Percentiles rank a stretch among this genome's conserved stretches.
phyloP scores from a whole-genome alignment of 139 green algal species.

The Chlorella sp. region DNA sequence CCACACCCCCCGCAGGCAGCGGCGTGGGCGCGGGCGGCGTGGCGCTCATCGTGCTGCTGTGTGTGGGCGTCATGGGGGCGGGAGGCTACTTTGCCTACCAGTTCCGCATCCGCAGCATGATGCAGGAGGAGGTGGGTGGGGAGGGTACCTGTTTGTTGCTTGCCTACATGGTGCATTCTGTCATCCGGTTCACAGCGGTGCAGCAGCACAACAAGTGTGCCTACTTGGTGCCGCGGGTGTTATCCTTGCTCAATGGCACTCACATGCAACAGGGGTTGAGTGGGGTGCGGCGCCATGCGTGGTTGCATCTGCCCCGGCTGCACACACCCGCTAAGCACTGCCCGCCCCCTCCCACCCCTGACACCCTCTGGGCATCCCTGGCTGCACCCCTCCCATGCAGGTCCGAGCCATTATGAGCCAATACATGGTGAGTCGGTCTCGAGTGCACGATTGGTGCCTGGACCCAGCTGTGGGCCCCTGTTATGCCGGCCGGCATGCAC shows the following conservation, averaged over 20 bases:
- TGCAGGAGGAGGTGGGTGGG: slow-evolving; percentile 58
- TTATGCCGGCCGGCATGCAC: too few relatives aligned
- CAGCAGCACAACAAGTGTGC: too few relatives aligned
- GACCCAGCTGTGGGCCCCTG: too few relatives aligned
- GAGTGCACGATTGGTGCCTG: too few relatives aligned
- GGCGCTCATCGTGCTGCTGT: slow-evolving; percentile 50
- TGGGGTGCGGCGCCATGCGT: not conserved
- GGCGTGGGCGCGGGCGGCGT: slow-evolving; percentile 50
- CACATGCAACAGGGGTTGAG: too few relatives aligned
- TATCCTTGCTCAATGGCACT: too few relatives aligned
- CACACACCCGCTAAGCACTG: not conserved
- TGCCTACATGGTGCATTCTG: too few relatives aligned
- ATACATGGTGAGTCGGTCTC: slow-evolving; percentile 68
- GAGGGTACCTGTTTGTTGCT: too few relatives aligned
- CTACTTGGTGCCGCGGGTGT: too few relatives aligned
- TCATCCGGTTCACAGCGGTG: too few relatives aligned
- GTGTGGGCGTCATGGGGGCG: not conserved
- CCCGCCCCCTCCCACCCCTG: not conserved
- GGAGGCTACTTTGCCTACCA: slow-evolving; percentile 59
- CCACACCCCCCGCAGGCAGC: slow-evolving; percentile 4
- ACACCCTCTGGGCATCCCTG: not conserved
- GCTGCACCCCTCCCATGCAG: slow-evolving; percentile 35
- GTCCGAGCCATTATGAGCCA: slow-evolving; percentile 87
- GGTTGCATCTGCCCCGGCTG: not conserved
- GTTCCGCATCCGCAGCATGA: slow-evolving; percentile 46